Evolutionary conservation across 768 basidiomycete genomes (phyloP).

Genomic region (Gloeopeniophorella convolvens): DNA sequence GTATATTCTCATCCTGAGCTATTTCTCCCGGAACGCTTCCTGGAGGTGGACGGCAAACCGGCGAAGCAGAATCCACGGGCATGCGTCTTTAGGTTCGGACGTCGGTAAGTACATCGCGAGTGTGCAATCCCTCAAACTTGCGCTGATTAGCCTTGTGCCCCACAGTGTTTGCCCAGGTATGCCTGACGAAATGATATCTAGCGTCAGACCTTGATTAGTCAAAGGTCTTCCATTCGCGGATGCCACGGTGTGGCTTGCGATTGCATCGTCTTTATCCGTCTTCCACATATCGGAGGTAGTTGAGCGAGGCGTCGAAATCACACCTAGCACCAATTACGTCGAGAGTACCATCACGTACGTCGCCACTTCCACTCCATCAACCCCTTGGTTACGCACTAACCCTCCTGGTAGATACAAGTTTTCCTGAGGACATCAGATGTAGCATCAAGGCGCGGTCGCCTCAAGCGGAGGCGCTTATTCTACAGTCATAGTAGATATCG

Average conservation of each 20-base stretch:
- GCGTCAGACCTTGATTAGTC: no score
- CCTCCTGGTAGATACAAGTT: background rate
- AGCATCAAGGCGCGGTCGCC: background rate
- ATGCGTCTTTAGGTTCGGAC: slow-evolving; percentile 11
- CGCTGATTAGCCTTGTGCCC: background rate
- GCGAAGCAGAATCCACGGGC: slow-evolving; percentile 6
- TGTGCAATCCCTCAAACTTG: background rate
- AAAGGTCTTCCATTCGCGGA: slow-evolving; percentile 4
- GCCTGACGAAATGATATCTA: no score
- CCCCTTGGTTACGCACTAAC: background rate
- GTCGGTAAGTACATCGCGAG: slow-evolving; percentile 1
- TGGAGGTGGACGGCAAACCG: slow-evolving; percentile 1
- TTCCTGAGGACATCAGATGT: background rate
- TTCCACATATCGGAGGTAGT: background rate
- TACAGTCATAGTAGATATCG: background rate
- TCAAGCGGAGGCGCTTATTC: slow-evolving; percentile 1
- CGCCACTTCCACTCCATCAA: background rate
- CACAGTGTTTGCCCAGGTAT: slow-evolving; percentile 9
- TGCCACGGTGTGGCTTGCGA: slow-evolving; percentile 8
- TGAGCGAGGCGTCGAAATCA: background rate
- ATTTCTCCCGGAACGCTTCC: slow-evolving; percentile 28
- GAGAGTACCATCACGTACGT: background rate
- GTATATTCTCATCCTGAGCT: slow-evolving; percentile 23
- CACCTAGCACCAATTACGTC: background rate
- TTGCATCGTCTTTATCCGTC: slow-evolving; percentile 1